Evolutionary conservation across 139 green algal genomes (phyloP).

Genomic region (Chlamydomonas sp.): DNA sequence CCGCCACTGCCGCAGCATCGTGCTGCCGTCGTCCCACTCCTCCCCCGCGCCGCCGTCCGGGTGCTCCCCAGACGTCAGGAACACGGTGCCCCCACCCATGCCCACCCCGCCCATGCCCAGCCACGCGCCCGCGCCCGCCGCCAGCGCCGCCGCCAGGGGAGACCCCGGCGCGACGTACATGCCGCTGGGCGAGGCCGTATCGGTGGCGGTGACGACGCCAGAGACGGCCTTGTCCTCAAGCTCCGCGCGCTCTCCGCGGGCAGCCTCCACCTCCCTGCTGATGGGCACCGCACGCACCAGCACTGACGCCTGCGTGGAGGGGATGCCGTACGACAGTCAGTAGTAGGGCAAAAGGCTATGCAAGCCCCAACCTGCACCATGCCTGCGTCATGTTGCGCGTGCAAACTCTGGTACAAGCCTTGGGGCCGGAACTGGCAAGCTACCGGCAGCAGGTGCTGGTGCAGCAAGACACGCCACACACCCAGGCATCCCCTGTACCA

Average conservation of each 20-base stretch:
- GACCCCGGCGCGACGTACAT: neutral
- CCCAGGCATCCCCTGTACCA: neutral
- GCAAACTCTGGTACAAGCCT: too few species aligned
- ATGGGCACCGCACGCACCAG: slow-evolving; percentile 7
- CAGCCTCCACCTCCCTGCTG: neutral
- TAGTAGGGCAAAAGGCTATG: neutral
- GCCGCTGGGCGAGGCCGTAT: neutral
- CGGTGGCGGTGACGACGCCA: neutral
- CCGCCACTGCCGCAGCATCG: slow-evolving; percentile 2
- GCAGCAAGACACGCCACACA: too few species aligned
- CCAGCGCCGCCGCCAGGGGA: neutral
- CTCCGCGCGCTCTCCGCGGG: neutral
- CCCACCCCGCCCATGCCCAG: too few species aligned
- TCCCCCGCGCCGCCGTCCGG: neutral
- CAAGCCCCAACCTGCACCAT: neutral
- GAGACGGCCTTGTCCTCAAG: neutral
- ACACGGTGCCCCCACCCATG: too few species aligned
- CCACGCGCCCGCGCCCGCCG: neutral
- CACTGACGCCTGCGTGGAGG: neutral
- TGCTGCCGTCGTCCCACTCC: neutral
- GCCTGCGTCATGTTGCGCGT: neutral
- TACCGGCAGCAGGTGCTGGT: too few species aligned
- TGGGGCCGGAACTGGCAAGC: too few species aligned
- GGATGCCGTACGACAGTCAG: too few species aligned
- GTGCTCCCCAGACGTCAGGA: neutral